phyloP scores from a whole-genome alignment of 306 rosid genomes.

The Cyclanthera cordifolia region DNA sequence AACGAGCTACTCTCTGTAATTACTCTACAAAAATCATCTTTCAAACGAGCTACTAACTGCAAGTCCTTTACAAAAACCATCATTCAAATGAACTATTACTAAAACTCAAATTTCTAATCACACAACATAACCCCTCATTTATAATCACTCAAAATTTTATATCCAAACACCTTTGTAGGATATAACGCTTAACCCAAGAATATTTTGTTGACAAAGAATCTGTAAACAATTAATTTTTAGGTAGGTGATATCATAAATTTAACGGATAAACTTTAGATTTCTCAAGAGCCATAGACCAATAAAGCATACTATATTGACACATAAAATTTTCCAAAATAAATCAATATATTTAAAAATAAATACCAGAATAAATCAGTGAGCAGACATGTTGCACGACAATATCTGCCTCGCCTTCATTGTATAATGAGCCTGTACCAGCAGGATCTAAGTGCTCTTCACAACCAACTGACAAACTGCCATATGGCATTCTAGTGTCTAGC shows the following conservation, averaged over 20 bases:
- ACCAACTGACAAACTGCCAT: constrained; percentile 67
- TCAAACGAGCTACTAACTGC: too few species aligned
- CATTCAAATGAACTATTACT: too few species aligned
- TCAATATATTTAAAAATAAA: too few species aligned
- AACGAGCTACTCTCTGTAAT: too few species aligned
- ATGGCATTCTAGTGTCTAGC: constrained; percentile 79
- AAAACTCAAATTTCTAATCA: too few species aligned
- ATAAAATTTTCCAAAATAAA: background rate
- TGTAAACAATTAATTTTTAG: background rate
- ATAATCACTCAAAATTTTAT: too few species aligned
- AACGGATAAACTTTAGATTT: background rate
- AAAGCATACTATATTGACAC: background rate
- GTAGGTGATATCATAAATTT: too few species aligned
- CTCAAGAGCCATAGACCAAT: background rate
- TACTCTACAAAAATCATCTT: too few species aligned
- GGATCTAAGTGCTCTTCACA: constrained; percentile 73
- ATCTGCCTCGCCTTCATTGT: constrained; percentile 79
- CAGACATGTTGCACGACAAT: constrained; percentile 61
- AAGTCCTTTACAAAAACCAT: too few species aligned
- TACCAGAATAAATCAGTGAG: constrained; percentile 63
- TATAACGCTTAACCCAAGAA: too few species aligned
- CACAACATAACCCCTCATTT: too few species aligned
- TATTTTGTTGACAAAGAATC: background rate
- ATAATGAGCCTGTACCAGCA: constrained; percentile 72
- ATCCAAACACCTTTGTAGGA: too few species aligned